Percentiles rank a stretch among this genome's conserved stretches.
phyloP scores from a whole-genome alignment of 345 rosid genomes.

The Corchorus olitorius region DNA sequence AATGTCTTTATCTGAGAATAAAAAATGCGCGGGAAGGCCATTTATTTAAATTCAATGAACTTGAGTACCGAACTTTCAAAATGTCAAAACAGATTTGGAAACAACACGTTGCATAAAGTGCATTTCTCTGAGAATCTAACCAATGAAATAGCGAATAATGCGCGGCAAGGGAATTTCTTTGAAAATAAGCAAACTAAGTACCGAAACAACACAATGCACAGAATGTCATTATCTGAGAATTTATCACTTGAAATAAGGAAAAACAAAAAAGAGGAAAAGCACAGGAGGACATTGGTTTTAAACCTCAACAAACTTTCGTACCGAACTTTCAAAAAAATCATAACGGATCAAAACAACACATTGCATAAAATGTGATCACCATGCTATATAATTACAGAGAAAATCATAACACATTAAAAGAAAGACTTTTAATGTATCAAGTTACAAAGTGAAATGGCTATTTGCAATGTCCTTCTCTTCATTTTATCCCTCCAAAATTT shows the following conservation, averaged over 20 bases:
- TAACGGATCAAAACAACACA: slow-evolving; percentile 1
- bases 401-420: background rate
- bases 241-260: background rate
- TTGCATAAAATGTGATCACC: background rate
- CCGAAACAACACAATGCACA: slow-evolving; percentile 1
- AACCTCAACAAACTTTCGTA: slow-evolving; percentile 14
- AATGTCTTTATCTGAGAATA: background rate
- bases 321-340: slow-evolving; percentile 18
- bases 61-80: background rate
- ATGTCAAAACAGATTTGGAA: no score
- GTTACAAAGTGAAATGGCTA: background rate
- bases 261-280: background rate
- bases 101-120: background rate
- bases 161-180: background rate
- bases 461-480: background rate
- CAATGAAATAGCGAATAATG: background rate
- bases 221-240: slow-evolving; percentile 8
- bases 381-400: background rate
- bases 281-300: background rate
- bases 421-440: slow-evolving; percentile 1
- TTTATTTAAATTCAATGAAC: background rate
- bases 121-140: no score
- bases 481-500: slow-evolving; percentile 1
- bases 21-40: background rate
- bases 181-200: no score